Evolutionary conservation across 129 eudicot species (phyloP), one percentile per base, ranked within the genome.

Genomic region (Scalesia atractyloides): DNA sequence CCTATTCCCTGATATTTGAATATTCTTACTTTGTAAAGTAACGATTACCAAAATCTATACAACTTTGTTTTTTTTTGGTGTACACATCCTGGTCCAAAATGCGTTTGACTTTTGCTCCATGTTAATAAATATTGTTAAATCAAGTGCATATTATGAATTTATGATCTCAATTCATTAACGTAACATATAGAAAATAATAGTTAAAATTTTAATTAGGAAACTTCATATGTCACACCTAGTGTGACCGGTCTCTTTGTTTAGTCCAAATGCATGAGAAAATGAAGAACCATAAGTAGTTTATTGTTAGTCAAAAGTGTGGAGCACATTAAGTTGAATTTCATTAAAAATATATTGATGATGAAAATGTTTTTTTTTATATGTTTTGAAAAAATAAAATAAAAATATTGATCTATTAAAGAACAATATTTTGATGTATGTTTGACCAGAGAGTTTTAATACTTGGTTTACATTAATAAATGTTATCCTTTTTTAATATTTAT

Each of bases 1-100:
- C 16, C 67, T 58, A 57, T 3, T 24, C 24, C 54, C 18, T 52
- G 54, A 53, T 75, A 37, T 66, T 53, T 65, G 73, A 66, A 75
- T 50, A 66, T 52, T 65, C 15, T 46, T 56, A 37, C 58, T 39
- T 75, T 75, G 54, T 43, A 52, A 41, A 60, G 81, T 69, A 77
- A 77, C 76, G 50, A 33, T 34, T 3, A 66, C 50, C 44, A 0
- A 54, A 54, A 53, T 18, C 5, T 33, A 41, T 30, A 3, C 20
- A 11, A 17, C 57, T 17, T 53, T 75, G 1, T 24, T 24, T 0
- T 30, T 1, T 3, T 30, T 30, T 4, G 13, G 60, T 43, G 3
- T 56, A 56, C 43, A 14, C 57, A 68, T 67, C 52, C 60, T 12
- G 14, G 69, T 36, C 46, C 60, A 26, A 54, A 57, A 76, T 46